Evolutionary conservation across 2,329 filamentous ascomycete genomes (phyloP).

Genomic region (Fusarium guadeloupense): DNA sequence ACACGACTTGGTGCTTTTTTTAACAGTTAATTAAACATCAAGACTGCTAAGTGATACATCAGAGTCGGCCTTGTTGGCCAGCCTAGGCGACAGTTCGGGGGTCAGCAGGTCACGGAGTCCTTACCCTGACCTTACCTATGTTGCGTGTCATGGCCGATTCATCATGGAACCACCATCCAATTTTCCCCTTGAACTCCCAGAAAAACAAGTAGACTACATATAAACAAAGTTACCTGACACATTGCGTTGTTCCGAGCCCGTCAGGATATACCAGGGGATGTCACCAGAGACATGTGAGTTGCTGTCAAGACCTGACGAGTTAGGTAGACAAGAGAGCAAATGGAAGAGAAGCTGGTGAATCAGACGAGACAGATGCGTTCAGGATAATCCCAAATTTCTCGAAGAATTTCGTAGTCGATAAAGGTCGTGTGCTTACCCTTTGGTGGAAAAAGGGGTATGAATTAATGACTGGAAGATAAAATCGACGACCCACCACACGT

Average conservation of each 20-base stretch:
- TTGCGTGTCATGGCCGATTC: conserved; percentile 32
- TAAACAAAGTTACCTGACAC: conserved; percentile 40
- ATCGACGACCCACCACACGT: conserved; percentile 40
- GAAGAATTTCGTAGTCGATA: conserved; percentile 8
- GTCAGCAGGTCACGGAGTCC: conserved; percentile 53
- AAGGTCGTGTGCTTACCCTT: conserved; percentile 34
- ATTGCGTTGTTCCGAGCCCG: conserved; percentile 21
- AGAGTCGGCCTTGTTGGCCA: conserved; percentile 29
- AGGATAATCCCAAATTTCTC: not conserved
- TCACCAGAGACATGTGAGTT: not conserved
- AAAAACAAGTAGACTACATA: conserved; percentile 46
- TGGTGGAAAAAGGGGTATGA: conserved; percentile 31
- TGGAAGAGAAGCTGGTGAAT: not conserved
- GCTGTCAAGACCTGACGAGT: conserved; percentile 12
- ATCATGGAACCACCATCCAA: conserved; percentile 13
- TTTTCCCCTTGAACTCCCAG: conserved; percentile 25
- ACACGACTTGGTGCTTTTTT: conserved; percentile 22
- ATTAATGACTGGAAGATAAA: conserved; percentile 33
- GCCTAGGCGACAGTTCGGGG: conserved; percentile 30
- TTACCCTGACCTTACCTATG: conserved; percentile 67
- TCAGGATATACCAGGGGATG: conserved; percentile 6
- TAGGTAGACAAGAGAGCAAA: conserved; percentile 8
- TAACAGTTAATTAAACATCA: conserved; percentile 23
- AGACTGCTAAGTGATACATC: conserved; percentile 43
- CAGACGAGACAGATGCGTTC: not conserved